Evolutionary conservation across 1,284 basidiomycete species (phyloP).

Genomic region (Malassezia furfur): DNA sequence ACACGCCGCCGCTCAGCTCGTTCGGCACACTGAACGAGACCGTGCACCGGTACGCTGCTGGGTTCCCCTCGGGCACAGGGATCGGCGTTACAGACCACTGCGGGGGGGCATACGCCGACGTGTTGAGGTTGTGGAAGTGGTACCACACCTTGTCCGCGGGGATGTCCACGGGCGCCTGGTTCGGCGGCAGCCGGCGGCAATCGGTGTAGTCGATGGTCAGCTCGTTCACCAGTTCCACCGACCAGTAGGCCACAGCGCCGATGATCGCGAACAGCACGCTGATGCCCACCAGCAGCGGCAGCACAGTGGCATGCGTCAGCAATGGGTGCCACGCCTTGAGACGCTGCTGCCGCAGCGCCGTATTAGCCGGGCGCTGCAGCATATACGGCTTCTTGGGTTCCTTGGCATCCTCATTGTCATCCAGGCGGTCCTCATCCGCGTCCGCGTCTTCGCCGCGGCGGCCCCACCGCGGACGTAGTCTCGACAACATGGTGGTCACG

Average conservation of each 20-base stretch:
- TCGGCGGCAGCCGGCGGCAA: conserved; percentile 51
- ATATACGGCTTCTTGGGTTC: conserved; percentile 35
- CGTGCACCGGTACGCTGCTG: conserved; percentile 24
- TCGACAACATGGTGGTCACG: conserved; percentile 7
- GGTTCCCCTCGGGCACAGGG: neutral
- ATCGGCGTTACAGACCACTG: conserved; percentile 26
- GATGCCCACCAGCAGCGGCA: conserved; percentile 89
- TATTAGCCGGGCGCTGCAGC: conserved; percentile 54
- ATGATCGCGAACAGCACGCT: conserved; percentile 92
- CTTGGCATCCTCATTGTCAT: conserved; percentile 15
- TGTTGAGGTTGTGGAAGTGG: conserved; percentile 48
- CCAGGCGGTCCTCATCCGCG: neutral
- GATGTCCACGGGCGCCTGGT: conserved; percentile 52
- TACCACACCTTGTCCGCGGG: conserved; percentile 64
- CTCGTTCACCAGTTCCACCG: conserved; percentile 61
- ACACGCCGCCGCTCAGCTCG: conserved; percentile 65
- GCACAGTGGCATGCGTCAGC: conserved; percentile 88
- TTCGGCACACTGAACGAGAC: conserved; percentile 57
- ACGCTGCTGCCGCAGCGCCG: conserved; percentile 98
- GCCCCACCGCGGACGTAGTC: neutral
- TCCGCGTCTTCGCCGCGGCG: neutral
- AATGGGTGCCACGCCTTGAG: conserved; percentile 99
- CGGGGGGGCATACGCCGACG: conserved; percentile 38
- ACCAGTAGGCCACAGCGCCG: conserved; percentile 65
- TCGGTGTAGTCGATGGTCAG: conserved; percentile 92